A percentile compares a stretch with the other conserved stretches of the same genome.
These are phyloP conservation scores for Puccinia novopanici DNA, from an alignment of 1,284 basidiomycete genomes.

Conservation along the genomic window DNA sequence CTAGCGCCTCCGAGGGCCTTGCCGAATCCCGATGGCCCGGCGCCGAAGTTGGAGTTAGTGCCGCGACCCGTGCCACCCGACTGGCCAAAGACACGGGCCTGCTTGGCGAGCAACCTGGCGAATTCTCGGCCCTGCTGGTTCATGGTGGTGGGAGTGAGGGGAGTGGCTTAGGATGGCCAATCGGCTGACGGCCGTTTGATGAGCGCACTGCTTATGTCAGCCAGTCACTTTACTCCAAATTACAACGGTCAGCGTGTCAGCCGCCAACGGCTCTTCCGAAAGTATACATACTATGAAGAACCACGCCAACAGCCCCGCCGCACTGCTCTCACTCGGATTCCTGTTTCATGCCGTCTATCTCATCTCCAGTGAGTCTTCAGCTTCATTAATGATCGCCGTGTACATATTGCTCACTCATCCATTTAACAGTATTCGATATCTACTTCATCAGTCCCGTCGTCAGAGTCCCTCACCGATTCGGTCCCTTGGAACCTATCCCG, in stretches of 20 bases:
- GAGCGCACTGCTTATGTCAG: no score
- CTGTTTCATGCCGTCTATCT: conserved; percentile 75
- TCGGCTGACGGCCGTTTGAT: no score
- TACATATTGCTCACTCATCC: conserved; percentile 55
- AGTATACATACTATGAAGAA: no score
- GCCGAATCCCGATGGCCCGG: conserved; percentile 24
- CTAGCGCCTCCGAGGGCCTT: conserved; percentile 60
- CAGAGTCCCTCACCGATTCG: conserved; percentile 50
- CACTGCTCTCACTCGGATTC: conserved; percentile 68
- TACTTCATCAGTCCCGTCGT: conserved; percentile 70
- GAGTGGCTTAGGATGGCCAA: no score
- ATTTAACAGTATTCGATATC: conserved; percentile 71
- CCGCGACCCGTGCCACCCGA: conserved; percentile 8
- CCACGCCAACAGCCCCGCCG: not conserved
- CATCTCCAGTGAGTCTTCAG: conserved; percentile 62
- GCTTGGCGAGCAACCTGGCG: conserved; percentile 42
- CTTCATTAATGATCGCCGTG: not conserved
- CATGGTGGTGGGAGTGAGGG: conserved; percentile 18
- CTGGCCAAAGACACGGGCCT: conserved; percentile 39
- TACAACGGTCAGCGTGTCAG: no score
- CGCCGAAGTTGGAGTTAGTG: conserved; percentile 5
- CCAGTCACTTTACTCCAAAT: not conserved
- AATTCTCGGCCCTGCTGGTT: conserved; percentile 50
- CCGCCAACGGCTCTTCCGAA: no score
- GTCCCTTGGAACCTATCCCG: conserved; percentile 56